Percentiles rank a stretch among this genome's conserved stretches.
These are phyloP conservation scores for Alternaria viburni DNA, from an alignment of 2,329 filamentous ascomycete species.

Conservation along the genomic window DNA sequence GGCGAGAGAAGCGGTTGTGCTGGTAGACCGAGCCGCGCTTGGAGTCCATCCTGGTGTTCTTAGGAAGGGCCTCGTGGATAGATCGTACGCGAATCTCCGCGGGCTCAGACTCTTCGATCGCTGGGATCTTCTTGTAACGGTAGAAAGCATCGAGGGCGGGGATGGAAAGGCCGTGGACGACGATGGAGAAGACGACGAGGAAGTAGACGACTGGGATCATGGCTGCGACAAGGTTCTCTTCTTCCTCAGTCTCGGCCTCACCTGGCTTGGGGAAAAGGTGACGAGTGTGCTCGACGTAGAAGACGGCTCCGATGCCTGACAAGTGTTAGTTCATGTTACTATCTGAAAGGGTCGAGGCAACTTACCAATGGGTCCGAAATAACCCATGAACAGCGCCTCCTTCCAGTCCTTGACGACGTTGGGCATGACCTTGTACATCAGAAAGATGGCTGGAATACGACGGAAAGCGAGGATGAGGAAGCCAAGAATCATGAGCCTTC, in stretches of 20 bases:
- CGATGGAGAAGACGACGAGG: slow-evolving; percentile 55
- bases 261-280: slow-evolving; percentile 53
- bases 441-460: slow-evolving; percentile 63
- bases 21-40: slow-evolving; percentile 46
- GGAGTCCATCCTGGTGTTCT: slow-evolving; percentile 49
- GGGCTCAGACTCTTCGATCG: slow-evolving; percentile 49
- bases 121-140: slow-evolving; percentile 47
- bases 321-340: not conserved
- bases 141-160: slow-evolving; percentile 53
- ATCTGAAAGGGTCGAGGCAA: not conserved
- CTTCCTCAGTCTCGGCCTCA: slow-evolving; percentile 47
- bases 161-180: slow-evolving; percentile 58
- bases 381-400: slow-evolving; percentile 67
- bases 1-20: slow-evolving; percentile 56
- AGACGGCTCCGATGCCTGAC: slow-evolving; percentile 51
- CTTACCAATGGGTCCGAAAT: slow-evolving; percentile 54
- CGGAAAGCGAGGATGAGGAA: slow-evolving; percentile 62
- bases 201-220: slow-evolving; percentile 57
- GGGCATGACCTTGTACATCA: slow-evolving; percentile 64
- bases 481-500: slow-evolving; percentile 59
- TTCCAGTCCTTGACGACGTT: slow-evolving; percentile 59
- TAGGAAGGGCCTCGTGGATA: slow-evolving; percentile 47
- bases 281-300: slow-evolving; percentile 55
- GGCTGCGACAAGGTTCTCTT: slow-evolving; percentile 49
- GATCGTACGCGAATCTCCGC: slow-evolving; percentile 43